These are phyloP conservation scores for Melastoma malabathricum DNA, from an alignment of 345 rosid genomes.

Conservation along the genomic window DNA sequence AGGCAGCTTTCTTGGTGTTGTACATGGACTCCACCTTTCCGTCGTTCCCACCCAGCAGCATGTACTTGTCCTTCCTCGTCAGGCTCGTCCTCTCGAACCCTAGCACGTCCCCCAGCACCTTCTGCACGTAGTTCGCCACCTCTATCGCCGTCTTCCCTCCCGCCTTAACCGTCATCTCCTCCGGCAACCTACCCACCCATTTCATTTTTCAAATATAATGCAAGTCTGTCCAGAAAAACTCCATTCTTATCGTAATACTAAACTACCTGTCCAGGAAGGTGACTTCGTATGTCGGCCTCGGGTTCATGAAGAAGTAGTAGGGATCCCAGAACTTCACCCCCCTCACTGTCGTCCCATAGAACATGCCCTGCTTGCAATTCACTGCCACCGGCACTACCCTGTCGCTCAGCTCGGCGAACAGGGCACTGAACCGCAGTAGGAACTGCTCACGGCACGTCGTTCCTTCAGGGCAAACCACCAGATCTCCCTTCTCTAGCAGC, in stretches of 20 bases:
- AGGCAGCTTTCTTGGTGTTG: constrained; percentile 20
- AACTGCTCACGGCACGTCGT: constrained; percentile 83
- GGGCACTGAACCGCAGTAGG: constrained; percentile 76
- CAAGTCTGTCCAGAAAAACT: too few relatives aligned
- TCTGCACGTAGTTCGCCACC: constrained; percentile 90
- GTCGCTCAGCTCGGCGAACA: constrained; percentile 88
- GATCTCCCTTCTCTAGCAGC: constrained; percentile 70
- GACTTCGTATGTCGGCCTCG: constrained; percentile 61
- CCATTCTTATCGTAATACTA: too few relatives aligned
- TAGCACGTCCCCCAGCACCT: constrained; percentile 42
- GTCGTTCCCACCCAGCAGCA: constrained; percentile 74
- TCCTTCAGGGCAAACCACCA: constrained; percentile 93
- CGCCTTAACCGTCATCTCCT: constrained; percentile 57
- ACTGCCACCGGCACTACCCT: constrained; percentile 92
- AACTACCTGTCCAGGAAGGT: constrained; percentile 50
- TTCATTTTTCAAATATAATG: too few relatives aligned
- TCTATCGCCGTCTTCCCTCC: constrained; percentile 79
- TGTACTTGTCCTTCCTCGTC: constrained; percentile 76
- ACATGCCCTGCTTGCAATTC: constrained; percentile 72
- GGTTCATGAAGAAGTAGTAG: constrained; percentile 89
- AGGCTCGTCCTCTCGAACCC: constrained; percentile 69
- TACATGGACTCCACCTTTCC: constrained; percentile 81
- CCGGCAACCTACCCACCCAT: constrained; percentile 26
- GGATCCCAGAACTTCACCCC: constrained; percentile 95
- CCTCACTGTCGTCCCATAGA: constrained; percentile 76